Evolutionary conservation across 2,329 filamentous ascomycete genomes (phyloP).

Genomic region (Trichophyton simii): DNA sequence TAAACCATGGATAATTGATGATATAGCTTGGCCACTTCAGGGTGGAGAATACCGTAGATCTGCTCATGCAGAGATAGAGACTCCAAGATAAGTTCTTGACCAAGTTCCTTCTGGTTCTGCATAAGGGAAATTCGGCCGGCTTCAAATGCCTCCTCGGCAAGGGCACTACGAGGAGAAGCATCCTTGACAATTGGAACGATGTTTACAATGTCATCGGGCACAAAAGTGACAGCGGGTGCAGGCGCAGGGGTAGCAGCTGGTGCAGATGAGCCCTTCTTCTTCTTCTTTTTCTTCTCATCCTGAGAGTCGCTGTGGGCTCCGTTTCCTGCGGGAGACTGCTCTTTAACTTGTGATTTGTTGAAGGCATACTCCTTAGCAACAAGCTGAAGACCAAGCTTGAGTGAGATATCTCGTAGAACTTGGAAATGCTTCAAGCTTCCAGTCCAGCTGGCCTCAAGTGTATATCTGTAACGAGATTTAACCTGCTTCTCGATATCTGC

Average conservation of each 20-base stretch:
- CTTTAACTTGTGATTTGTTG: slow-evolving; percentile 34
- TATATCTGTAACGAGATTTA: slow-evolving; percentile 61
- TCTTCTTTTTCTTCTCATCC: slow-evolving; percentile 41
- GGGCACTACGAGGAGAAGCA: slow-evolving; percentile 73
- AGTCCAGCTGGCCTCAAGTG: slow-evolving; percentile 56
- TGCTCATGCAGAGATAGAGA: slow-evolving; percentile 94
- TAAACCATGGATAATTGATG: slow-evolving; percentile 91
- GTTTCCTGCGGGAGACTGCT: slow-evolving; percentile 26
- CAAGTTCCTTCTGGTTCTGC: slow-evolving; percentile 88
- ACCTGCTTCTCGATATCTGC: slow-evolving; percentile 61
- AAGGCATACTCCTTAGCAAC: slow-evolving; percentile 67
- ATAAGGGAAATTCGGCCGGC: slow-evolving; percentile 92
- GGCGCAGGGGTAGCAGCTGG: slow-evolving; percentile 34
- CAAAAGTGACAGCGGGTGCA: slow-evolving; percentile 51
- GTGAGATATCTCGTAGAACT: slow-evolving; percentile 72
- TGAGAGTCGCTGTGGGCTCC: slow-evolving; percentile 24
- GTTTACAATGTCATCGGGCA: slow-evolving; percentile 75
- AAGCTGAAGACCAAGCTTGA: slow-evolving; percentile 84
- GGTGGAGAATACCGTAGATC: slow-evolving; percentile 94
- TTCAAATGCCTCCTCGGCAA: slow-evolving; percentile 92
- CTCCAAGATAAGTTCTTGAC: slow-evolving; percentile 90
- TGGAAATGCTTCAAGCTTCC: slow-evolving; percentile 60
- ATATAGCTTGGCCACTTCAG: slow-evolving; percentile 90
- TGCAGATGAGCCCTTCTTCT: slow-evolving; percentile 39
- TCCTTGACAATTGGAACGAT: slow-evolving; percentile 93